Percentiles rank a stretch among this genome's conserved stretches.
These are phyloP conservation scores for Pyrenochaeta sp. DNA, from an alignment of 2,329 filamentous ascomycete species.

Conservation along the genomic window DNA sequence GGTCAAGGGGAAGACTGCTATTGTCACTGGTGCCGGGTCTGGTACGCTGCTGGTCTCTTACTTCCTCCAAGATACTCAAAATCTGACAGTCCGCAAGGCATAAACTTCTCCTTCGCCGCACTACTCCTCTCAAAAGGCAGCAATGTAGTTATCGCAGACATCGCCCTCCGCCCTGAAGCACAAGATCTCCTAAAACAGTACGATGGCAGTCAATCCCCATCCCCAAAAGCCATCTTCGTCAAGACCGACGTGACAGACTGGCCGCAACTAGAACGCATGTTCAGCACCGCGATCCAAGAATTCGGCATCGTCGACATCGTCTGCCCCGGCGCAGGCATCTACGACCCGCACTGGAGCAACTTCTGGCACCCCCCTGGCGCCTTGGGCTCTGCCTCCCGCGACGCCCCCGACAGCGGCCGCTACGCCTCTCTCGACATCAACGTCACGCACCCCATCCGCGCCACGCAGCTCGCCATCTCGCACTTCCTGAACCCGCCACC, in stretches of 20 bases:
- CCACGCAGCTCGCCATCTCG: constrained; percentile 57
- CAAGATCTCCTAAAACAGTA: constrained; percentile 49
- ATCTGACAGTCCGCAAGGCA: constrained; percentile 43
- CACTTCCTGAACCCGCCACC: constrained; percentile 50
- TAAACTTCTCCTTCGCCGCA: constrained; percentile 56
- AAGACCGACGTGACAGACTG: constrained; percentile 53
- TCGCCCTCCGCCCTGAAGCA: constrained; percentile 57
- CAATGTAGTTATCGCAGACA: constrained; percentile 58
- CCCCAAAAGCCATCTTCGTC: constrained; percentile 52
- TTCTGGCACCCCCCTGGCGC: constrained; percentile 59
- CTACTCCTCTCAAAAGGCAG: constrained; percentile 55
- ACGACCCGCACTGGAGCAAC: constrained; percentile 56
- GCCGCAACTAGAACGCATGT: constrained; percentile 43
- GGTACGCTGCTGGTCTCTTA: constrained; percentile 19
- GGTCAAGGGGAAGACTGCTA: constrained; percentile 55
- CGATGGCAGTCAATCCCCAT: constrained; percentile 13
- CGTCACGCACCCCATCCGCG: constrained; percentile 56
- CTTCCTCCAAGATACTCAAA: neutral
- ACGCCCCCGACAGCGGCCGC: constrained; percentile 35
- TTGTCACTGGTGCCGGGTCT: constrained; percentile 57
- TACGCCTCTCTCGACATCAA: constrained; percentile 55
- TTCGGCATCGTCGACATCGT: constrained; percentile 55
- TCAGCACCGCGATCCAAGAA: constrained; percentile 33
- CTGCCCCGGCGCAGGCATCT: constrained; percentile 59
- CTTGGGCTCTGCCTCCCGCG: constrained; percentile 34